Base-by-base conservation (phyloP, 1,284 basidiomycete species). In the Fomitopsis schrenkii region DNA sequence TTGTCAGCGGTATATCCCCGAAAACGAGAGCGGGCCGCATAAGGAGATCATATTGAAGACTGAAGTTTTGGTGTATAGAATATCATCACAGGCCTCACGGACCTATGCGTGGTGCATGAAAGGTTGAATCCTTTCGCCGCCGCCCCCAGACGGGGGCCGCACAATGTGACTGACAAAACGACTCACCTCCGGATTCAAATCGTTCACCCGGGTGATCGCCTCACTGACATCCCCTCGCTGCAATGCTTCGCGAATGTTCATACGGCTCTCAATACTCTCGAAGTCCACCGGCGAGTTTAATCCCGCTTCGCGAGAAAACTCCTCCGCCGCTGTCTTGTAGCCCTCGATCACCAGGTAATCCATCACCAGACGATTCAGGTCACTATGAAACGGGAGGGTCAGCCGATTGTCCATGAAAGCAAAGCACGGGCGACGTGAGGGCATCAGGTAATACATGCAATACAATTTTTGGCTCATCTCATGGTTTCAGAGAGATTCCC, bases 71-170 rank as follows among this genome's bases (percentile, higher is more conserved):
- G 80, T 83, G 76, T 84, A 33, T 78, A 75, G 68, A 75, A 72
- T 86, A 75, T 93, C 91, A 87, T 89, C 91, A 91, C 75, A 78
- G 85, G 83, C 87, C 82, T 75, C 53, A 72, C 72, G 72, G 82
- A 87, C 81, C 90, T 98, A 83, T 88, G 96, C 91, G 95, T 98
- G 96, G 96, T 98, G 96, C 96, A 98, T 97, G 95, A 93, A 90
- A 85, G 70, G 71, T 91, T 83, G 89, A 94, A 96, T 96, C 94
- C 76, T 91, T 74, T 80, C 45, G 57, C 30, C 22, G 22, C 26
- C 22, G 22, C 17, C 9, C 30, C 30, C 41, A 40, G 3, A 36
- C 10, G n/a, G 58, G 35, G 9, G 19, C 35, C n/a, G 33, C 22
- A 12, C 22, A 5, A 50, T 19, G 26, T 10, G 17, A 22, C 30